Evolutionary conservation across 2,329 filamentous ascomycete genomes (phyloP), one percentile per base, ranked within the genome.

Genomic region (Trichoderma sp.): DNA sequence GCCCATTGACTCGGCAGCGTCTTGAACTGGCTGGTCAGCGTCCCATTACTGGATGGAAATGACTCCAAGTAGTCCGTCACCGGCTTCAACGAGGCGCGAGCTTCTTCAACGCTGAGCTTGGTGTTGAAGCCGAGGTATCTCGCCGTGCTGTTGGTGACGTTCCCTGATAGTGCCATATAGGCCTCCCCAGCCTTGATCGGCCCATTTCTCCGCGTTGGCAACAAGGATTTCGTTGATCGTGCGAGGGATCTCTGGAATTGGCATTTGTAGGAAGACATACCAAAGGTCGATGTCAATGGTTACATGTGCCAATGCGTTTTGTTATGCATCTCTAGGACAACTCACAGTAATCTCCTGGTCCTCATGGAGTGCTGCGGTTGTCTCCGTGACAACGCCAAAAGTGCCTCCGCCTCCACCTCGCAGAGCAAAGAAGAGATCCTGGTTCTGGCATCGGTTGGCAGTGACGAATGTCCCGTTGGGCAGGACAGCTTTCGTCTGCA

Each of bases 371-470:
- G 28, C 56, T 39, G 68, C 66, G 30, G 73, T 74, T n/a, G 73
- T 72, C 68, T 84, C 82, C 5, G 74, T 70, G 30, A 80, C 78
- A 4, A 81, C 74, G 1, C 78, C 79, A 67, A 76, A 81, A 1
- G 78, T 80, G 51, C 74, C 78, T 4, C 74, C 74, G 19, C 81
- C 80, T 1, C 78, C 81, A 6, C 81, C 82, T 28, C 78, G 73
- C 15, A 84, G 72, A 1, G 82, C 81, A 77, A 81, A 83, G 74
- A 81, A 84, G 0, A 85, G 73, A 44, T 84, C 81, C 1, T 73
- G 63, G 66, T 84, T 76, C 24, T 75, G 70, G n/a, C 71, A 76
- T 28, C 75, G 69, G 62, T 77, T 77, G n/a, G 75, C 78, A 52
- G 77, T 75, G 30, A 80, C 69, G 26, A 80, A 75, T 3, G 73